Conservation (phyloP, 495 filamentous ascomycete species). For the Talaromyces thailandensis region DNA sequence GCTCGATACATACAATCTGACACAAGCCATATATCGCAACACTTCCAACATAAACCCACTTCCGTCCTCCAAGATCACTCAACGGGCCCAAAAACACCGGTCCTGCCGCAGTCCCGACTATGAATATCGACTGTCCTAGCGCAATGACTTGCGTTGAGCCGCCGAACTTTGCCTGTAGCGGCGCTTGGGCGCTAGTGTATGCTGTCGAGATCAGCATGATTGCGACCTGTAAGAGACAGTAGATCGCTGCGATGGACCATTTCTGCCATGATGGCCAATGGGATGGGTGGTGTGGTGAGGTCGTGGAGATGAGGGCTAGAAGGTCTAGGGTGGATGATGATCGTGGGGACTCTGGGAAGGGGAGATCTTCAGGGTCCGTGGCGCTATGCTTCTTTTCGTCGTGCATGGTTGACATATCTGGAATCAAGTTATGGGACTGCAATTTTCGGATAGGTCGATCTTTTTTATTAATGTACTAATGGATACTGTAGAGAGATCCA, state of each 20-base stretch:
- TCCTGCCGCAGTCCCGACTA: slow-evolving; percentile 18
- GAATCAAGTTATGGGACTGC: not conserved
- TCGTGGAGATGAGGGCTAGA: not conserved
- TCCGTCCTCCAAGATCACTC: slow-evolving; percentile 27
- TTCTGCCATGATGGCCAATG: slow-evolving; percentile 24
- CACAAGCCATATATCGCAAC: slow-evolving; percentile 21
- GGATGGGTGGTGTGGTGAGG: slow-evolving; percentile 19
- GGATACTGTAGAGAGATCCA: not conserved
- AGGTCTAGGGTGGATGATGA: not conserved
- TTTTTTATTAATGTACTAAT: not conserved
- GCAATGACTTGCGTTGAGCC: slow-evolving; percentile 19
- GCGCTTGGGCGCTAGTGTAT: slow-evolving; percentile 22
- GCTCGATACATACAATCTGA: slow-evolving; percentile 15
- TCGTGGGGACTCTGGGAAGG: not conserved
- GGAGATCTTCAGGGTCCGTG: not conserved
- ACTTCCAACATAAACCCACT: slow-evolving; percentile 28
- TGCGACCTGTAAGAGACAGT: slow-evolving; percentile 24
- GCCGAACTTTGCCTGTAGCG: slow-evolving; percentile 20
- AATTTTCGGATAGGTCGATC: not conserved
- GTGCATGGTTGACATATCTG: not conserved
- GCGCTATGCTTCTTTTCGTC: not conserved
- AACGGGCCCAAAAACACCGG: slow-evolving; percentile 18
- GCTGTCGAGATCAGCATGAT: slow-evolving; percentile 22
- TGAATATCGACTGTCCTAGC: slow-evolving; percentile 19
- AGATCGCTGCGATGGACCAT: slow-evolving; percentile 19